Percentiles rank a stretch among this genome's conserved stretches.
phyloP scores from a whole-genome alignment of 192 early-diverging fungal species.

The Coemansia asiatica region DNA sequence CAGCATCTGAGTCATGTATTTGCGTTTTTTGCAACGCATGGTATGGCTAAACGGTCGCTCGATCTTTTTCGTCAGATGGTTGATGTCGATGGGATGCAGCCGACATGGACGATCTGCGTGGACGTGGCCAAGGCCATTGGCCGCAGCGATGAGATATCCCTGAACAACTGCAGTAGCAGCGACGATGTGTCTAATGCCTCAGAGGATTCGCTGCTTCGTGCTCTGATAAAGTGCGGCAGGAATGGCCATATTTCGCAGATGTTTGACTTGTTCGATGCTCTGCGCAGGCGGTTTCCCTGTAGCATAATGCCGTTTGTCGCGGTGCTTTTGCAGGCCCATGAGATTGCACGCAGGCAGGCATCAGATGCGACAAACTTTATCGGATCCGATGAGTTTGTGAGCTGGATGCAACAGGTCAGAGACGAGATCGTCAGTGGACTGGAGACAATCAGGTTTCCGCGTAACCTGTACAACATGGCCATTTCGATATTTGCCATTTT shows the following conservation, averaged over 20 bases:
- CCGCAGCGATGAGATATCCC: constrained; percentile 2
- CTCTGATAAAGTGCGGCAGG: constrained; percentile 3
- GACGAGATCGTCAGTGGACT: constrained; percentile 11
- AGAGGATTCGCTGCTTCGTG: constrained; percentile 11
- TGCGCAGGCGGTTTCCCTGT: constrained; percentile 3
- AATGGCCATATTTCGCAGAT: not conserved
- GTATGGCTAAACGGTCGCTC: constrained; percentile 18
- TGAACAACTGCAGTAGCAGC: not conserved
- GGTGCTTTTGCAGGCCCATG: constrained; percentile 14
- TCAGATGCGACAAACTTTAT: not conserved
- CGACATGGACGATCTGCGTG: constrained; percentile 25
- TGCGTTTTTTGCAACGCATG: constrained; percentile 18
- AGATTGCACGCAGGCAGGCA: constrained; percentile 7
- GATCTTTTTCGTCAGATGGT: constrained; percentile 21
- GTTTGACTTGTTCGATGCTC: constrained; percentile 18
- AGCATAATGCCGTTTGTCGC: constrained; percentile 18
- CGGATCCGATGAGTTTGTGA: constrained; percentile 6
- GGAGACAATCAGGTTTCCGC: constrained; percentile 6
- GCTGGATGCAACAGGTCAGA: not conserved
- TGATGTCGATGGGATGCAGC: constrained; percentile 10
- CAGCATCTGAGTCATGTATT: constrained; percentile 18
- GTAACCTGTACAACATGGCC: constrained; percentile 36
- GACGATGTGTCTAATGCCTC: not conserved
- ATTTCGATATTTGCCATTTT: constrained; percentile 33
- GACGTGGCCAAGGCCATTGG: constrained; percentile 20